These are phyloP conservation scores for Amanita rubescens DNA, from an alignment of 768 basidiomycete genomes.

Conservation along the genomic window DNA sequence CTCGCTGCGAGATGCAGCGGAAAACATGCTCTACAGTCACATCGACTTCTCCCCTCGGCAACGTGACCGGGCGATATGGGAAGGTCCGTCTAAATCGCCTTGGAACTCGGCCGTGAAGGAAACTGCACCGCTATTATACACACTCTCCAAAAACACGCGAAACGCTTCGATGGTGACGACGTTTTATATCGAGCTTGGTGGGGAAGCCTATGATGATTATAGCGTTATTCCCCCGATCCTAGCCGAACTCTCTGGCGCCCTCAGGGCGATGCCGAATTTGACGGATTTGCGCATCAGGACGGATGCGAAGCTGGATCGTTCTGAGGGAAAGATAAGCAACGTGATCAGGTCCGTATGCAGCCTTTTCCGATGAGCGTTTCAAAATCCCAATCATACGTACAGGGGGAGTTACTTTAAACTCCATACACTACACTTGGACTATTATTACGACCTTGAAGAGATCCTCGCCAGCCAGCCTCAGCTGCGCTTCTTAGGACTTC, in stretches of 20 bases:
- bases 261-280: neutral
- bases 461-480: neutral
- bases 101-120: neutral
- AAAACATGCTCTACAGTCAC: neutral
- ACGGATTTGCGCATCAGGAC: neutral
- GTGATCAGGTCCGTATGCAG: neutral
- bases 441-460: neutral
- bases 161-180: neutral
- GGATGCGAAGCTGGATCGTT: neutral
- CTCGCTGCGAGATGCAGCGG: neutral
- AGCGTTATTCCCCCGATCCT: neutral
- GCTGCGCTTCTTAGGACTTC: neutral
- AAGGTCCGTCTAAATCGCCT: too few species aligned
- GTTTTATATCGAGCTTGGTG: neutral
- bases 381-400: neutral
- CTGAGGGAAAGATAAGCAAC: neutral
- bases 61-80: neutral
- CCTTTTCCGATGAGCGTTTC: neutral
- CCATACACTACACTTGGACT: neutral
- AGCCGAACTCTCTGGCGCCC: neutral
- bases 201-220: neutral
- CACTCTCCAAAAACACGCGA: neutral
- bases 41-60: neutral
- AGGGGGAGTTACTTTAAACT: neutral
- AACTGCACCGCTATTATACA: neutral